A percentile compares a stretch with the other conserved stretches of the same genome.
phyloP scores from a whole-genome alignment of 352 stramenopile species.

The Pythium vanterpoolii region DNA sequence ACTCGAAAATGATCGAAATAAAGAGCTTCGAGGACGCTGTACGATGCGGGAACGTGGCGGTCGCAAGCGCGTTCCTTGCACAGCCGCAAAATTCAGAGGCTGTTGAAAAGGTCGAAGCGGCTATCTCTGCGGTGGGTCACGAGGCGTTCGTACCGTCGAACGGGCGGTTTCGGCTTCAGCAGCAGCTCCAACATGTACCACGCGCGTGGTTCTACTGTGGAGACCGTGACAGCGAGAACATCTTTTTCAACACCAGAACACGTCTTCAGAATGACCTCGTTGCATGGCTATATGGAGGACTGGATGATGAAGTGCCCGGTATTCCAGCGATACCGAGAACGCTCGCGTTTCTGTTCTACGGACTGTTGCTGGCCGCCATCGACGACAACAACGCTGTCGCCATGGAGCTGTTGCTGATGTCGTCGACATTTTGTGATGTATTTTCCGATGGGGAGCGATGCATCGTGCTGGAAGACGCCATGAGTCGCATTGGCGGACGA shows the following conservation, averaged over 20 bases:
- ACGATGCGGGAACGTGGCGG: not conserved
- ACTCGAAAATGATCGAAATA: not conserved
- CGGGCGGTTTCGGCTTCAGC: not conserved
- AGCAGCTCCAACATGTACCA: not conserved
- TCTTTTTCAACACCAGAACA: not conserved
- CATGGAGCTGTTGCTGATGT: not conserved
- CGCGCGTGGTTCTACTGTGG: not conserved
- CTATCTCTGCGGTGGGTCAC: not conserved
- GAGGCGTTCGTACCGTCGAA: not conserved
- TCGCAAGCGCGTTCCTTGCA: not conserved
- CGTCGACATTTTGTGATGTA: not conserved
- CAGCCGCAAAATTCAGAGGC: not conserved
- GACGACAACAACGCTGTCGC: not conserved
- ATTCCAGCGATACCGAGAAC: not conserved
- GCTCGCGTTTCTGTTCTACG: conserved; percentile 3
- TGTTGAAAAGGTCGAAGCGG: not conserved
- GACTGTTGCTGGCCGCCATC: not conserved
- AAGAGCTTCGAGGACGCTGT: not conserved
- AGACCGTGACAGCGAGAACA: not conserved
- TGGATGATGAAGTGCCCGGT: not conserved
- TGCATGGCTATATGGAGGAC: not conserved
- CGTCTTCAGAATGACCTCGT: not conserved
- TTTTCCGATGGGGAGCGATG: not conserved
- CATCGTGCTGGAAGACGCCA: not conserved
- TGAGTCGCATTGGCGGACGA: not conserved